Evolutionary conservation across 2,329 filamentous ascomycete species (phyloP).

Genomic region (Trichophyton equinum): DNA sequence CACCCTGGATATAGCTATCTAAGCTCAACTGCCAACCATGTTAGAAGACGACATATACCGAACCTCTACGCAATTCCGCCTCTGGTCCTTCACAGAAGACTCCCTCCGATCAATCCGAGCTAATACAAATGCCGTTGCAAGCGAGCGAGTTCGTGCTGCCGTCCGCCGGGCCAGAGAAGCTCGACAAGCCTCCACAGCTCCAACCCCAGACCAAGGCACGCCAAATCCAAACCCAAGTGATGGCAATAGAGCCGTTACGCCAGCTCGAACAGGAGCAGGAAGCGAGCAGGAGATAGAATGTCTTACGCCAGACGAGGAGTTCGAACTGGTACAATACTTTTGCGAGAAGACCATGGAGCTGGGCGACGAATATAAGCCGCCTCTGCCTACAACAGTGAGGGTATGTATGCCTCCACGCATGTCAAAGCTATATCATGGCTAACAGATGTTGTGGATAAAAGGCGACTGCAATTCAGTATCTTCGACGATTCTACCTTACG

Average conservation of each 20-base stretch:
- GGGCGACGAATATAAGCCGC: constrained; percentile 45
- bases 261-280: constrained; percentile 3
- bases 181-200: constrained; percentile 3
- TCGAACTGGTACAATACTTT: constrained; percentile 68
- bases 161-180: constrained; percentile 37
- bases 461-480: constrained; percentile 76
- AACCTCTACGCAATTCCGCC: constrained; percentile 73
- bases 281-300: constrained; percentile 51
- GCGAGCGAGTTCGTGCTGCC: constrained; percentile 51
- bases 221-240: neutral
- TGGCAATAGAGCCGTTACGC: constrained; percentile 1
- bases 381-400: constrained; percentile 48
- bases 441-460: constrained; percentile 26
- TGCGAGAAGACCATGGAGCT: constrained; percentile 48
- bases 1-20: neutral
- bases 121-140: constrained; percentile 67
- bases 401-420: constrained; percentile 36
- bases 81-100: constrained; percentile 80
- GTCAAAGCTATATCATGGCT: neutral
- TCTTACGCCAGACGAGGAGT: constrained; percentile 71
- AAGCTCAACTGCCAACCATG: constrained; percentile 36
- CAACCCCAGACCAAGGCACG: neutral
- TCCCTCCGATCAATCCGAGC: constrained; percentile 59
- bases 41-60: constrained; percentile 87
- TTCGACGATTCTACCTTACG: constrained; percentile 88